Conservation (phyloP, 768 basidiomycete genomes). For the Ramaria sp. region DNA sequence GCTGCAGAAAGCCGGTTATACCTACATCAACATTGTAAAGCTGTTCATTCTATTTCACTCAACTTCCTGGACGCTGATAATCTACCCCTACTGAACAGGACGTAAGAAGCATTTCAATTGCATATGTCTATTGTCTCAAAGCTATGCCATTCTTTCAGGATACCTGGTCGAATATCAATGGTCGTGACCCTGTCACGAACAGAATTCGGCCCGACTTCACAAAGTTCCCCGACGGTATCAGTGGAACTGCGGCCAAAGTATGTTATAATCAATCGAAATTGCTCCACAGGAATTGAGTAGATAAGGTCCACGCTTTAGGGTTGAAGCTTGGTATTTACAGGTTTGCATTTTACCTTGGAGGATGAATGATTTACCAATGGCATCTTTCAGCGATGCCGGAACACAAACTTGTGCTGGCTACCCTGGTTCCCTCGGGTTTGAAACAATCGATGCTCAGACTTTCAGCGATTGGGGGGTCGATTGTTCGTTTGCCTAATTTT, state of each 20-base stretch:
- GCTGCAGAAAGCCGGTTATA: conserved; percentile 35
- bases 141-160: conserved; percentile 23
- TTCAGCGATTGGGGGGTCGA: conserved; percentile 46
- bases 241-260: conserved; percentile 26
- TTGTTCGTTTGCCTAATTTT: conserved; percentile 16
- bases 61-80: background rate
- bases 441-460: conserved; percentile 38
- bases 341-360: conserved; percentile 14
- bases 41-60: conserved; percentile 9
- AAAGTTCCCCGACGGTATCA: conserved; percentile 45
- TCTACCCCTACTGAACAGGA: conserved; percentile 29
- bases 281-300: no score
- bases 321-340: conserved; percentile 44
- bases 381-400: conserved; percentile 35
- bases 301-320: conserved; percentile 30
- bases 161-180: conserved; percentile 31
- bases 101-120: background rate
- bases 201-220: conserved; percentile 36
- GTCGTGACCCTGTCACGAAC: conserved; percentile 21
- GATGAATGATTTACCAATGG: background rate
- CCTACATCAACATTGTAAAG: conserved; percentile 41
- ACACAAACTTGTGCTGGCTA: conserved; percentile 41
- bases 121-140: background rate
- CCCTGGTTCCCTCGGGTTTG: conserved; percentile 44
- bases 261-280: no score